Percentiles rank a stretch among this genome's conserved stretches.
Conservation (phyloP, 2,329 filamentous ascomycete species). For the Xylariaceae sp. region DNA sequence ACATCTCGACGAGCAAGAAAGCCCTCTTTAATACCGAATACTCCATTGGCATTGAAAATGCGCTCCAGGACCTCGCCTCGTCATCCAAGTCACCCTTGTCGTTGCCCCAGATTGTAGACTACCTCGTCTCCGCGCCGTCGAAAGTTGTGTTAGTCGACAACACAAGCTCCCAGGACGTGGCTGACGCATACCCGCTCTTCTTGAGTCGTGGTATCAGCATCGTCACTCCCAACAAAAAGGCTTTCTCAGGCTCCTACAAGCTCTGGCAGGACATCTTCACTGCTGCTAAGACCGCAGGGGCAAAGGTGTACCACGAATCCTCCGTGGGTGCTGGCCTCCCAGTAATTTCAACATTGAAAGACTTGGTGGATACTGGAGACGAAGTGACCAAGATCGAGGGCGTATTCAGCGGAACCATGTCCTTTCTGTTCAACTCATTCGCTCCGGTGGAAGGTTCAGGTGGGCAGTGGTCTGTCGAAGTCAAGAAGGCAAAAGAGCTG, state of each 20-base stretch:
- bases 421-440: slow-evolving; percentile 97
- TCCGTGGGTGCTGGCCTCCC: slow-evolving; percentile 93
- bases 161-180: slow-evolving; percentile 87
- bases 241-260: slow-evolving; percentile 80
- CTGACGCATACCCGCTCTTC: slow-evolving; percentile 81
- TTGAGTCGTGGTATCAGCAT: slow-evolving; percentile 84
- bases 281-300: slow-evolving; percentile 71
- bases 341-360: slow-evolving; percentile 90
- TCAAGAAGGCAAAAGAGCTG: slow-evolving; percentile 87
- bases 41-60: slow-evolving; percentile 66
- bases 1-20: slow-evolving; percentile 85
- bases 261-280: slow-evolving; percentile 89
- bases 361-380: slow-evolving; percentile 93
- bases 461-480: slow-evolving; percentile 88
- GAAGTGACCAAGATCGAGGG: slow-evolving; percentile 91
- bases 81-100: slow-evolving; percentile 70
- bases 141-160: slow-evolving; percentile 91
- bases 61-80: slow-evolving; percentile 66
- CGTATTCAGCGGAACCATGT: slow-evolving; percentile 97
- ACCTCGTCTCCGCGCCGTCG: slow-evolving; percentile 77
- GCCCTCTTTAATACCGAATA: slow-evolving; percentile 78
- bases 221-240: slow-evolving; percentile 98
- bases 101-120: slow-evolving; percentile 74
- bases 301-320: slow-evolving; percentile 92
- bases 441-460: slow-evolving; percentile 78